phyloP scores from a whole-genome alignment of 495 filamentous ascomycete species.

The Penicillium coprophilum region DNA sequence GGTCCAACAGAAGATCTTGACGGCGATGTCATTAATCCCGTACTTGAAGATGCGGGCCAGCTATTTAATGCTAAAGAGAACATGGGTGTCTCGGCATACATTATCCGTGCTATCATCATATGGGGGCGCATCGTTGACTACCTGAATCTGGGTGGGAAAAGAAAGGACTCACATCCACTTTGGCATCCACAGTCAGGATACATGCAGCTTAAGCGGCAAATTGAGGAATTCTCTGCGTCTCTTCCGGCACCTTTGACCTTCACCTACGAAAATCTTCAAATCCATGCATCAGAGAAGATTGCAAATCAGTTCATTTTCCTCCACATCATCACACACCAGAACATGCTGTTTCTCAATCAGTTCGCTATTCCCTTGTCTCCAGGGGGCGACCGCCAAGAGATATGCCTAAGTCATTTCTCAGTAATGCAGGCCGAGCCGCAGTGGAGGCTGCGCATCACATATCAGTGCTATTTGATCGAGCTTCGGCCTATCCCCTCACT shows the following conservation, averaged over 20 bases:
- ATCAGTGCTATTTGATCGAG: constrained; percentile 77
- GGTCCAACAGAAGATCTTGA: constrained; percentile 83
- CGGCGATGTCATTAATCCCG: constrained; percentile 67
- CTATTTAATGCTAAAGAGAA: constrained; percentile 71
- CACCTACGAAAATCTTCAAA: constrained; percentile 77
- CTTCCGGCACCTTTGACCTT: constrained; percentile 72
- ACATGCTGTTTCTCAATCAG: constrained; percentile 84
- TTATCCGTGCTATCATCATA: constrained; percentile 79
- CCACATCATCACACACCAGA: constrained; percentile 86
- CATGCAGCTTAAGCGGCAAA: constrained; percentile 64
- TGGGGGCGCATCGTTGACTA: constrained; percentile 92
- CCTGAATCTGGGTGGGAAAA: constrained; percentile 86
- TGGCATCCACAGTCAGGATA: constrained; percentile 83
- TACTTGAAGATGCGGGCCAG: constrained; percentile 60
- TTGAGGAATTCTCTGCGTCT: constrained; percentile 64
- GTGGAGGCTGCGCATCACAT: constrained; percentile 89
- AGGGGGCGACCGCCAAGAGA: constrained; percentile 65
- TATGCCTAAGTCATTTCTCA: constrained; percentile 77
- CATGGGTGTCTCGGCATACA: constrained; percentile 93
- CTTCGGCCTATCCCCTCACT: constrained; percentile 74
- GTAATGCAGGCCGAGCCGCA: constrained; percentile 70
- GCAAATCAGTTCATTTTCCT: constrained; percentile 94
- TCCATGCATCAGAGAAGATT: constrained; percentile 77
- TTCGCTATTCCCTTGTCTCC: constrained; percentile 78
- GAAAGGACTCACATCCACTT: constrained; percentile 70